A percentile compares a stretch with the other conserved stretches of the same genome.
These are phyloP conservation scores for Tremellales sp. DNA, from an alignment of 1,284 basidiomycete species.

Conservation along the genomic window DNA sequence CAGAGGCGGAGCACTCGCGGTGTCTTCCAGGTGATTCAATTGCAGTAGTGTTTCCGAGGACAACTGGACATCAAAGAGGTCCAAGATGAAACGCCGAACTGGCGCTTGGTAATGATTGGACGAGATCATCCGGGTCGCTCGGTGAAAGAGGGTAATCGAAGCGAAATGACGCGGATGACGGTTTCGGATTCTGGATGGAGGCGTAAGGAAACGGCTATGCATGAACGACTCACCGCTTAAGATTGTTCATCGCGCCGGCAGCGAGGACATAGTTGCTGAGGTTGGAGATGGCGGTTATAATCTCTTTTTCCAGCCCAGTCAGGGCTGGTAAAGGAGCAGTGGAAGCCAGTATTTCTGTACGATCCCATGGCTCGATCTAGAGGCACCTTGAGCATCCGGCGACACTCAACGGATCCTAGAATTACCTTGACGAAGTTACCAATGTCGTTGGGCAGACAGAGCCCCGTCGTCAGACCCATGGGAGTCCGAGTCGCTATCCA, in stretches of 20 bases:
- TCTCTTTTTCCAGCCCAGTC: slow-evolving; percentile 72
- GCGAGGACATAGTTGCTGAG: slow-evolving; percentile 94
- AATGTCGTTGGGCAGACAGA: slow-evolving; percentile 82
- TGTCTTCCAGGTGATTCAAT: slow-evolving; percentile 27
- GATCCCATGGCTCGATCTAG: slow-evolving; percentile 74
- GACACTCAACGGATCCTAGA: slow-evolving; percentile 11
- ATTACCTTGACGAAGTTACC: slow-evolving; percentile 74
- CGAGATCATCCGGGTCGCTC: slow-evolving; percentile 78
- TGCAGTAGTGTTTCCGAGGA: slow-evolving; percentile 30
- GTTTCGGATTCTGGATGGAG: slow-evolving; percentile 65
- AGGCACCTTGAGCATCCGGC: not conserved
- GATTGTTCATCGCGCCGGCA: slow-evolving; percentile 79
- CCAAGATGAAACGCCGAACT: slow-evolving; percentile 85
- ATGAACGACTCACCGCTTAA: slow-evolving; percentile 65
- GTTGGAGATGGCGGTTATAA: slow-evolving; percentile 86
- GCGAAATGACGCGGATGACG: slow-evolving; percentile 62
- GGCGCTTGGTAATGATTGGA: slow-evolving; percentile 84
- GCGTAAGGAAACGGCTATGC: not conserved
- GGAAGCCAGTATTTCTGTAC: slow-evolving; percentile 33
- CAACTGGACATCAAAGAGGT: slow-evolving; percentile 81
- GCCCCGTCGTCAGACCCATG: slow-evolving; percentile 78
- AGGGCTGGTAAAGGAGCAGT: slow-evolving; percentile 60
- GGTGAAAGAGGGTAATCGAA: slow-evolving; percentile 73
- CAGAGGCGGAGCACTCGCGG: slow-evolving; percentile 1
- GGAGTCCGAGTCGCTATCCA: slow-evolving; percentile 90